These are phyloP conservation scores for Ustilago esculenta DNA, from an alignment of 1,284 basidiomycete genomes.

Conservation along the genomic window DNA sequence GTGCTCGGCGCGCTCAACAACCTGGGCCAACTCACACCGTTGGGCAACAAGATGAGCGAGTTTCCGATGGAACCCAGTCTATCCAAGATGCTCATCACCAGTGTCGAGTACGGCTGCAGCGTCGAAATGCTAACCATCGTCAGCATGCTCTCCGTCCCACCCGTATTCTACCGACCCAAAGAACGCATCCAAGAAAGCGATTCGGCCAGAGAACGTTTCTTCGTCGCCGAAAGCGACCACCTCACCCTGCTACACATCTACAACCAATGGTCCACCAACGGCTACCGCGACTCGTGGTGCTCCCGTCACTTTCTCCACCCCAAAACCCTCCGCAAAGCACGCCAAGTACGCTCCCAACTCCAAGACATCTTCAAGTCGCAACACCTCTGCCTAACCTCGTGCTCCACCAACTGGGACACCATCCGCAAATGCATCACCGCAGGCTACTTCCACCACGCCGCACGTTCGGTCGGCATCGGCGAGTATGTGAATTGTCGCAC, in stretches of 20 bases:
- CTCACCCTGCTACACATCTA: slow-evolving; percentile 95
- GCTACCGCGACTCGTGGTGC: slow-evolving; percentile 89
- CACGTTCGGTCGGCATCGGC: slow-evolving; percentile 95
- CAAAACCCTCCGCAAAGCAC: slow-evolving; percentile 90
- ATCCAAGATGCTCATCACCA: slow-evolving; percentile 97
- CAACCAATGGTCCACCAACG: slow-evolving; percentile 96
- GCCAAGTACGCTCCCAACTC: slow-evolving; percentile 94
- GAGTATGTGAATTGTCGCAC: slow-evolving; percentile 98
- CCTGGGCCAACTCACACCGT: slow-evolving; percentile 90
- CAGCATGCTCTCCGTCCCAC: slow-evolving; percentile 95
- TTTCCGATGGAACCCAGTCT: slow-evolving; percentile 84
- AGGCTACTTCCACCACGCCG: slow-evolving; percentile 99
- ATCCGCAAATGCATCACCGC: slow-evolving; percentile 97
- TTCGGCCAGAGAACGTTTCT: slow-evolving; percentile 96
- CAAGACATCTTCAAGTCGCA: slow-evolving; percentile 99
- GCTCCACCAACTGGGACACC: slow-evolving; percentile 93
- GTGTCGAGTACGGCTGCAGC: slow-evolving; percentile 91
- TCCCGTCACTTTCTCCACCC: slow-evolving; percentile 95
- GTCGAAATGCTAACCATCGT: slow-evolving; percentile 97
- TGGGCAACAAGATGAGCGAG: slow-evolving; percentile 96
- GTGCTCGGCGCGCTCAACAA: slow-evolving; percentile 97
- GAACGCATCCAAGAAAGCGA: slow-evolving; percentile 95
- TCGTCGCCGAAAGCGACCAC: slow-evolving; percentile 97
- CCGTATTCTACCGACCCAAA: slow-evolving; percentile 92
- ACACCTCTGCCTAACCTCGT: slow-evolving; percentile 88